phyloP scores from a whole-genome alignment of 306 rosid genomes.

The Parietaria judaica region DNA sequence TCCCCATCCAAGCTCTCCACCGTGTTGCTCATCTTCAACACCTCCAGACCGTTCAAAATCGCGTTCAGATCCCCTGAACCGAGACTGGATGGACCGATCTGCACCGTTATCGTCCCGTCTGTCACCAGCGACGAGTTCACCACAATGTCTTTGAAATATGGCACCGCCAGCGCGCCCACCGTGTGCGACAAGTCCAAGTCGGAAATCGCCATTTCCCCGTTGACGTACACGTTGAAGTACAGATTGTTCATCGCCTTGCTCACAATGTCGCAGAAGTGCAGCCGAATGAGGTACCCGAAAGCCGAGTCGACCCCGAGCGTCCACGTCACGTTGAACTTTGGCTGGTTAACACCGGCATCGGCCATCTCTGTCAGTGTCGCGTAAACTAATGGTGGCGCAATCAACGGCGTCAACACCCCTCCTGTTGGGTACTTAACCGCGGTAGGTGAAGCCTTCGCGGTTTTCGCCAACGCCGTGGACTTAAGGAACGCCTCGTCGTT shows the following conservation, averaged over 20 bases:
- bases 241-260: conserved; percentile 30
- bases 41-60: conserved; percentile 39
- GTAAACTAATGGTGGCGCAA: conserved; percentile 35
- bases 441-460: neutral
- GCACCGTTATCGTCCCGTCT: conserved; percentile 16
- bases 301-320: conserved; percentile 23
- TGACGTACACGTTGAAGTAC: conserved; percentile 38
- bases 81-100: conserved; percentile 27
- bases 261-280: conserved; percentile 41
- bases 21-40: conserved; percentile 36
- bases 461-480: conserved; percentile 13
- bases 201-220: conserved; percentile 31
- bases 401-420: conserved; percentile 7
- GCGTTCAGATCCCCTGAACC: conserved; percentile 24
- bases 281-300: conserved; percentile 27
- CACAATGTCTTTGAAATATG: conserved; percentile 39
- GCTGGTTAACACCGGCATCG: conserved; percentile 18
- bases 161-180: conserved; percentile 25
- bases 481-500: conserved; percentile 20
- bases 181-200: conserved; percentile 39
- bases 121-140: conserved; percentile 33
- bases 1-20: conserved; percentile 48
- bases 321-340: conserved; percentile 42
- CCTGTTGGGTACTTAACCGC: conserved; percentile 22
- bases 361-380: conserved; percentile 34